Evolutionary conservation across 371 early-diverging fungal species (phyloP), one percentile per base, ranked within the genome.

Genomic region (Cokeromyces recurvatus): DNA sequence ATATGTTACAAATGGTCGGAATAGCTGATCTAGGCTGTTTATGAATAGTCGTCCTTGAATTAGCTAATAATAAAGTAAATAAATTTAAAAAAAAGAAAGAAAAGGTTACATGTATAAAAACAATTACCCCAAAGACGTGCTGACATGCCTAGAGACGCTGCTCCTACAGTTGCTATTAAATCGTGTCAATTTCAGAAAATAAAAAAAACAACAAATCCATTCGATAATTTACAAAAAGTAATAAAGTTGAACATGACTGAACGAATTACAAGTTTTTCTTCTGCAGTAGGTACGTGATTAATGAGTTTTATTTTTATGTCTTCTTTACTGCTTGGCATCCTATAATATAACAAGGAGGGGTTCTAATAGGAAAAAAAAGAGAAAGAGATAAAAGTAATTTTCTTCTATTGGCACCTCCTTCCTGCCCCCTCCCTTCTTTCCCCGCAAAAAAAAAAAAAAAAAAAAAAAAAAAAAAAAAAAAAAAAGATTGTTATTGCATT

Each of bases 241-340:
- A 71, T 51, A 27, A 67, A 32, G 29, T 65, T 59, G 21, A 67
- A 67, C 31, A 71, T 32, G n/a, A 68, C 68, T n/a, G 68, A 62
- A 16, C 50, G 46, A 19, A 71, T 62, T 0, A 62, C 68, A 1
- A 53, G 23, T 9, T 48, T 46, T 38, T 71, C 71, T 25, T 62
- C 58, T 14, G 53, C 48, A 6, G 55, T 57, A 12, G 64, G 65
- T 20, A 55, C 34, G 24, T 67, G 62, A 12, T 59, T 55, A 11
- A 48, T 34, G 9, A 71, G 46, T 46, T 60, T 46, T 20, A 48
- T n/a, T 38, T 65, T 64, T n/a, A 58, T 52, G 20, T 59, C 48
- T 53, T 66, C 61, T 49, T 41, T 46, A 23, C 35, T 59, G 16
- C 31, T 49, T n/a, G n/a, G n/a, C n/a, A n/a, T n/a, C n/a, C n/a